Conservation (phyloP, 805 yeast species). For the Metschnikowia reukaufii region DNA sequence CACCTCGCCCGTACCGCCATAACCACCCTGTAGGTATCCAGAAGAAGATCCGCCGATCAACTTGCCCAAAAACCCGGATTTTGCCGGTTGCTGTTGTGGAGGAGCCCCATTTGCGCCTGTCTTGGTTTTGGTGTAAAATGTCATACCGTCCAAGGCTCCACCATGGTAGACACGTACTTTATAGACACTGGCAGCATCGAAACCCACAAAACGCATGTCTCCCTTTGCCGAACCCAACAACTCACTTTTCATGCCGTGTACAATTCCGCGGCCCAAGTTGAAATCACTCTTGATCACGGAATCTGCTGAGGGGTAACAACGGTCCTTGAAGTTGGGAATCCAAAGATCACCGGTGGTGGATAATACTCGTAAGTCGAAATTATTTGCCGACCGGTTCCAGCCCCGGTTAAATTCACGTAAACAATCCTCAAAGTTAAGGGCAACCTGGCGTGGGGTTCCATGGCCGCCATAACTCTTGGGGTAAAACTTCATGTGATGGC, state of each 20-base stretch:
- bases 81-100: conserved; percentile 46
- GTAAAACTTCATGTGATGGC: conserved; percentile 59
- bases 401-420: conserved; percentile 32
- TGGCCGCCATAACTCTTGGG: conserved; percentile 57
- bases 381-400: conserved; percentile 24
- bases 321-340: conserved; percentile 48
- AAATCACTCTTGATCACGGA: conserved; percentile 35
- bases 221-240: conserved; percentile 30
- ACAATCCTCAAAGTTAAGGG: conserved; percentile 46
- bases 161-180: conserved; percentile 72
- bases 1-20: conserved; percentile 8
- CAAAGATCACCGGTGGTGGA: conserved; percentile 62
- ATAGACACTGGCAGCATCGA: conserved; percentile 41
- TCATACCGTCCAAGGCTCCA: conserved; percentile 77
- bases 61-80: conserved; percentile 38
- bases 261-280: conserved; percentile 40
- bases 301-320: conserved; percentile 19
- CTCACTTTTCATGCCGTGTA: conserved; percentile 41
- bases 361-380: conserved; percentile 53
- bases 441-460: conserved; percentile 57
- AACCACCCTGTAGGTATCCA: conserved; percentile 3
- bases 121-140: conserved; percentile 38
- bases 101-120: not conserved
- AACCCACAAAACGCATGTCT: conserved; percentile 19
- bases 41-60: not conserved